Evolutionary conservation across 164 flowering plant species (phyloP).

Genomic region (Umbilicus rupestris): DNA sequence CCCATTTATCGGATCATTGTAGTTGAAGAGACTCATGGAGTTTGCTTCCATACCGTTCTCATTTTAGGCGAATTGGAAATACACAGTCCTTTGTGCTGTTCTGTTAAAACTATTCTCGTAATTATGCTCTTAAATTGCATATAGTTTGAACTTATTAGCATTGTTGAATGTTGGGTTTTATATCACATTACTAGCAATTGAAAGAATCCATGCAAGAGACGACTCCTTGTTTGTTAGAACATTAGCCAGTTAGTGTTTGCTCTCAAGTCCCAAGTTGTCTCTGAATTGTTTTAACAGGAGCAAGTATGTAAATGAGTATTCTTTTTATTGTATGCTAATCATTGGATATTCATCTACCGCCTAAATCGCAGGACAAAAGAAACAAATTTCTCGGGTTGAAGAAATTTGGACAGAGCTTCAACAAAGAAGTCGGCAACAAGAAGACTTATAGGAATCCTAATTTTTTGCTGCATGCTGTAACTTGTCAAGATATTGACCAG

Average conservation of each 20-base stretch:
- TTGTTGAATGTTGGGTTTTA: too few relatives aligned
- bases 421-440: constrained; percentile 87
- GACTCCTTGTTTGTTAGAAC: too few relatives aligned
- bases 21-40: not conserved
- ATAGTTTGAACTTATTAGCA: too few relatives aligned
- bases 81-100: not conserved
- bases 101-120: too few relatives aligned
- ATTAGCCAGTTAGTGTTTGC: too few relatives aligned
- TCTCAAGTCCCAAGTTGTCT: not conserved
- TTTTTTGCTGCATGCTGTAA: constrained; percentile 84
- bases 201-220: too few relatives aligned
- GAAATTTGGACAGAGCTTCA: constrained; percentile 75
- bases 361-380: constrained; percentile 56
- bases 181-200: too few relatives aligned
- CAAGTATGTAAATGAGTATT: not conserved
- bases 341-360: not conserved
- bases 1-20: not conserved
- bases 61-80: not conserved
- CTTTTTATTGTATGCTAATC: not conserved
- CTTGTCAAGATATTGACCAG: constrained; percentile 89
- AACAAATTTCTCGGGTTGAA: constrained; percentile 51
- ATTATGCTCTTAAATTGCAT: too few relatives aligned
- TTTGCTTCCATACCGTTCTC: not conserved
- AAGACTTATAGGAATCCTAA: constrained; percentile 93
- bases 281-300: not conserved